phyloP scores from a whole-genome alignment of 176 grass and related monocot genomes.

The Ampelocalamus luodianensis region DNA sequence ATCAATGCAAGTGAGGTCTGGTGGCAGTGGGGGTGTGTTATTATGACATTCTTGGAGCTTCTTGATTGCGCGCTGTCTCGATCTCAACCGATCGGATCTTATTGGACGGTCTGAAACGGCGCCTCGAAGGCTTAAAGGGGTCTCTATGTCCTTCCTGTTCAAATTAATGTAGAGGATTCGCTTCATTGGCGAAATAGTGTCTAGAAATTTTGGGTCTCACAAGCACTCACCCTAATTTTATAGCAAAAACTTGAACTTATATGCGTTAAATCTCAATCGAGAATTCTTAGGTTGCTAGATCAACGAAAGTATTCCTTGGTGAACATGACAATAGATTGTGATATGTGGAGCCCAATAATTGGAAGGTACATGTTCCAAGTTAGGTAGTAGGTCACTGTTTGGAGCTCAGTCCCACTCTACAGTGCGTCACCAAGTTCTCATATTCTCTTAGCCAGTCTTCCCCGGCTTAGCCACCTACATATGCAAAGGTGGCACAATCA shows the following conservation, averaged over 20 bases:
- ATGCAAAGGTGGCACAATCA: too few relatives aligned
- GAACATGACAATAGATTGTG: not conserved
- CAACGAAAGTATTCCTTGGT: not conserved
- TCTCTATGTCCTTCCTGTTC: too few relatives aligned
- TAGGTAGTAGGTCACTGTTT: slow-evolving; percentile 49
- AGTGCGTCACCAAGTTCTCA: not conserved
- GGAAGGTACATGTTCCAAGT: slow-evolving; percentile 44
- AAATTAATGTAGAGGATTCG: too few relatives aligned
- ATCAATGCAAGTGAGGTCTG: too few relatives aligned
- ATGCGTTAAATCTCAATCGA: not conserved
- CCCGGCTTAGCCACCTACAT: too few relatives aligned
- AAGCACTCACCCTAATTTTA: not conserved
- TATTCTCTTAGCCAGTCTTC: not conserved
- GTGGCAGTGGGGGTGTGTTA: too few relatives aligned
- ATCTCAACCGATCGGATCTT: too few relatives aligned
- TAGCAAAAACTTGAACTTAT: not conserved
- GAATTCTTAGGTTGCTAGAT: not conserved
- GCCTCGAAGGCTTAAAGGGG: too few relatives aligned
- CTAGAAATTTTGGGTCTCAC: not conserved
- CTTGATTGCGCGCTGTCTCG: too few relatives aligned
- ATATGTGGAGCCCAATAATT: slow-evolving; percentile 23
- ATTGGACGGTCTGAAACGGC: too few relatives aligned
- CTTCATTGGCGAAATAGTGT: not conserved
- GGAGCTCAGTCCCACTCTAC: not conserved
- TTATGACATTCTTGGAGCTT: too few relatives aligned